A percentile compares a stretch with the other conserved stretches of the same genome.
Conservation (phyloP, 2,329 filamentous ascomycete species). For the Aspergillus calidoustus region DNA sequence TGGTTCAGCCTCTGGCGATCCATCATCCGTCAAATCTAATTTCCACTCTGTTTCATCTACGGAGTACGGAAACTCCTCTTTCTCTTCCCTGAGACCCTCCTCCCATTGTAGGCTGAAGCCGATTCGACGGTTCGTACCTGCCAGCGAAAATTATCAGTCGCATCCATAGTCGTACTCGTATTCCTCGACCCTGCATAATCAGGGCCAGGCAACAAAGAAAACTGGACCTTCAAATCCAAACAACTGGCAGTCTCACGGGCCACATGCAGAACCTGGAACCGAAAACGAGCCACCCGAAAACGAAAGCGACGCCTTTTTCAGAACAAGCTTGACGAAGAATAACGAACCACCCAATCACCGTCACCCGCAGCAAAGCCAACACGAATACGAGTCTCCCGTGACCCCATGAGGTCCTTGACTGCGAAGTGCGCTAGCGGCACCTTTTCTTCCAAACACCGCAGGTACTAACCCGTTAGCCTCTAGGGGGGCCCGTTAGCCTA, state of each 20-base stretch:
- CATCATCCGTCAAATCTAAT: neutral
- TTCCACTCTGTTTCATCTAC: neutral
- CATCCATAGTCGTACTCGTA: no score
- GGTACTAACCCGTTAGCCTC: no score
- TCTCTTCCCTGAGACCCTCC: neutral
- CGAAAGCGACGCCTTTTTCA: neutral
- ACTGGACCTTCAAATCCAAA: neutral
- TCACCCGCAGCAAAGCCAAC: neutral
- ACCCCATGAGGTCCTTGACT: neutral
- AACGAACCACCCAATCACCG: neutral
- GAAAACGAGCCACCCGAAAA: neutral
- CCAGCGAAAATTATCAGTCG: no score
- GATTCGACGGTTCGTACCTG: no score
- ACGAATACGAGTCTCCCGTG: slow-evolving; percentile 3
- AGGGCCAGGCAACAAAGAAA: neutral
- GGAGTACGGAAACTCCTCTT: neutral
- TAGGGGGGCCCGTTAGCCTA: neutral
- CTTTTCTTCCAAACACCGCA: no score
- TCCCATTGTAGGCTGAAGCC: neutral
- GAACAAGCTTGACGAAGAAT: neutral
- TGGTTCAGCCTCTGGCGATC: neutral
- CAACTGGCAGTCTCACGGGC: no score
- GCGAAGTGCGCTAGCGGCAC: no score
- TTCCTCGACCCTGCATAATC: no score
- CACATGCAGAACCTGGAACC: neutral